phyloP scores from a whole-genome alignment of 2,329 filamentous ascomycete species.

The Cryphonectria nitschkei region DNA sequence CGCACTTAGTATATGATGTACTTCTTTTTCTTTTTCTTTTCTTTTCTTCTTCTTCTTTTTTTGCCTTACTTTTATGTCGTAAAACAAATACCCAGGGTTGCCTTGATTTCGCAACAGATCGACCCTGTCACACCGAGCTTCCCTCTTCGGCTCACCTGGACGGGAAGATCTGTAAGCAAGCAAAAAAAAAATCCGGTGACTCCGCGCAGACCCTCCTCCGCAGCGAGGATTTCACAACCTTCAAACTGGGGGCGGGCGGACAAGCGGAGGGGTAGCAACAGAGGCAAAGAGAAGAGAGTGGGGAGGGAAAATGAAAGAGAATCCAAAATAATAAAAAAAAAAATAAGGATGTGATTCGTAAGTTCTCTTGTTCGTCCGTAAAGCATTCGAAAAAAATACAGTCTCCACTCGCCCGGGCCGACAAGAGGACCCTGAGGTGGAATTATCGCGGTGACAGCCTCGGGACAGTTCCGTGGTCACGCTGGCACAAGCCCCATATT shows the following conservation, averaged over 20 bases:
- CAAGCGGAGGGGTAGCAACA: neutral
- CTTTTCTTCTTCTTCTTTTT: neutral
- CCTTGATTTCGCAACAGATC: neutral
- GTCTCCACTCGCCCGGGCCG: neutral
- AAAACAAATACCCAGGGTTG: neutral
- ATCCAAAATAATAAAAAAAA: neutral
- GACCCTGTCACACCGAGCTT: neutral
- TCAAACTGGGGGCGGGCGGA: neutral
- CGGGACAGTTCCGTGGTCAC: neutral
- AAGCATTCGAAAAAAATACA: neutral
- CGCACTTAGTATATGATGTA: neutral
- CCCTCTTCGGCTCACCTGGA: slow-evolving; percentile 2
- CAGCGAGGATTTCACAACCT: neutral
- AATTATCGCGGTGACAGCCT: neutral
- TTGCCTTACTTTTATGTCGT: neutral
- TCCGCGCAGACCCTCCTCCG: neutral
- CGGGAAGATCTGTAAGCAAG: neutral
- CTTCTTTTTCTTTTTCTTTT: neutral
- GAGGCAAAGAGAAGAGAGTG: neutral
- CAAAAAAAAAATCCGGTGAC: neutral
- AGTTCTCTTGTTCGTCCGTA: neutral
- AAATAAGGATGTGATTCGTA: neutral
- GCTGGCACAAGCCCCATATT: neutral
- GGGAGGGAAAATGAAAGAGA: neutral
- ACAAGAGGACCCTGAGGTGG: neutral